Percentiles rank a stretch among this genome's conserved stretches.
Conservation (phyloP, 139 green algal species). For the Chlorella sorokiniana region DNA sequence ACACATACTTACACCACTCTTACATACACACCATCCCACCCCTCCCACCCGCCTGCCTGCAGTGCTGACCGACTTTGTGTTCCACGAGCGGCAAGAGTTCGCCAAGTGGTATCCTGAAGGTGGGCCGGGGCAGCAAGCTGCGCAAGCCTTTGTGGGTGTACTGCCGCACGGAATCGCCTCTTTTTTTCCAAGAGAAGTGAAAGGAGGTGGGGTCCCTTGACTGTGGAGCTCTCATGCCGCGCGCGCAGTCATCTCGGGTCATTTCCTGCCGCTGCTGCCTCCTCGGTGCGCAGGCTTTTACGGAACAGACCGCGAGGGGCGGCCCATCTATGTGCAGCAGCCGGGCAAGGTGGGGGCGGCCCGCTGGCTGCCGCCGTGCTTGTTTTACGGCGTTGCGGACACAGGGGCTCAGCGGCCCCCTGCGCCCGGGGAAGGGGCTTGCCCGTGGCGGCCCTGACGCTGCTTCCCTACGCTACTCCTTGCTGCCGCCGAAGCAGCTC, state of each 20-base stretch:
- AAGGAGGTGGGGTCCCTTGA: neutral
- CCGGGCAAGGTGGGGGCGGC: conserved; percentile 77
- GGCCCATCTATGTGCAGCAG: conserved; percentile 88
- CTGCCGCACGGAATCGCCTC: no score
- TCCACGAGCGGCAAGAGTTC: conserved; percentile 83
- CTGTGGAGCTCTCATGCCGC: neutral
- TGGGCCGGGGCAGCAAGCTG: conserved; percentile 53
- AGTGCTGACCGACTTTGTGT: conserved; percentile 84
- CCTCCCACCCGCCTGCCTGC: conserved; percentile 16
- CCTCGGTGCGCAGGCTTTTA: conserved; percentile 52
- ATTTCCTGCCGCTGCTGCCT: neutral
- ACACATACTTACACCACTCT: no score
- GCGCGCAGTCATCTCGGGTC: neutral
- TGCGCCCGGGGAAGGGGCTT: neutral
- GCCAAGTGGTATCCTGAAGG: conserved; percentile 80
- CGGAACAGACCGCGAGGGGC: conserved; percentile 31
- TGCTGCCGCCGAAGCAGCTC: neutral
- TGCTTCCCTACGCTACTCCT: no score
- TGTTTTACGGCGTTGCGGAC: neutral
- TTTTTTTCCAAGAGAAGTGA: neutral
- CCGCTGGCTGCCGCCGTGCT: neutral
- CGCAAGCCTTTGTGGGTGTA: neutral
- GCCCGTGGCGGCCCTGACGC: no score
- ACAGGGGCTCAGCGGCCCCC: neutral
- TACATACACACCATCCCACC: no score